A percentile compares a stretch with the other conserved stretches of the same genome.
Conservation (phyloP, 2,329 filamentous ascomycete species). For the Parastagonospora avenae region DNA sequence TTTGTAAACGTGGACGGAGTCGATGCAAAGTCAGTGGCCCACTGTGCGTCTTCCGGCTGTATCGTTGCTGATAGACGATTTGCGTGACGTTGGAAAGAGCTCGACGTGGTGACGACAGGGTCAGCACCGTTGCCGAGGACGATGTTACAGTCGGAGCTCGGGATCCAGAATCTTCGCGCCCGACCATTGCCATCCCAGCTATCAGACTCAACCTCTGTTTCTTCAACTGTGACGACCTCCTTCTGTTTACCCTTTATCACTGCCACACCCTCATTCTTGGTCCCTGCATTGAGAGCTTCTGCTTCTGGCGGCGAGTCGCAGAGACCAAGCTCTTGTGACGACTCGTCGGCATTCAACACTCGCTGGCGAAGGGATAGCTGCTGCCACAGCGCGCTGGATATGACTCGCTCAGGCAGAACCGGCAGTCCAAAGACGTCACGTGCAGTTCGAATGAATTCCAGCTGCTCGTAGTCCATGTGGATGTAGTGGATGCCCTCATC, state of each 20-base stretch:
- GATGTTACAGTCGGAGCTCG: conserved; percentile 60
- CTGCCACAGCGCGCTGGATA: conserved; percentile 63
- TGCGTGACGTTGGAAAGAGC: conserved; percentile 52
- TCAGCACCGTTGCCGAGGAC: conserved; percentile 61
- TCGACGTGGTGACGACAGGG: conserved; percentile 56
- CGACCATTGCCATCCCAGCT: conserved; percentile 61
- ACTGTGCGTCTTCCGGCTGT: conserved; percentile 61
- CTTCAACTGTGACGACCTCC: conserved; percentile 22
- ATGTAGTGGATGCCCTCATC: conserved; percentile 66
- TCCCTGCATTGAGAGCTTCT: conserved; percentile 17
- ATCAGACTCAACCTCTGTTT: conserved; percentile 51
- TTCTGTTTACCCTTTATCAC: conserved; percentile 54
- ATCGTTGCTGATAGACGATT: conserved; percentile 57
- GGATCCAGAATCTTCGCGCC: conserved; percentile 64
- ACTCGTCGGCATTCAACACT: conserved; percentile 58
- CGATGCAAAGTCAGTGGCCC: conserved; percentile 60
- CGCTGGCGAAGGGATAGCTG: conserved; percentile 61
- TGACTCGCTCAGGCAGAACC: conserved; percentile 60
- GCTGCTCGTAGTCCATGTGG: conserved; percentile 63
- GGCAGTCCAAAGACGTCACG: conserved; percentile 60
- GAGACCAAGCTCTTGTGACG: conserved; percentile 59
- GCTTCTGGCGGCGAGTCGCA: conserved; percentile 50
- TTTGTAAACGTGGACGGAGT: conserved; percentile 50
- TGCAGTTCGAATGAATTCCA: conserved; percentile 59
- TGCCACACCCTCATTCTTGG: conserved; percentile 24